These are phyloP conservation scores for Rhodomyrtus psidioides DNA, from an alignment of 441 rosid species.

Conservation along the genomic window DNA sequence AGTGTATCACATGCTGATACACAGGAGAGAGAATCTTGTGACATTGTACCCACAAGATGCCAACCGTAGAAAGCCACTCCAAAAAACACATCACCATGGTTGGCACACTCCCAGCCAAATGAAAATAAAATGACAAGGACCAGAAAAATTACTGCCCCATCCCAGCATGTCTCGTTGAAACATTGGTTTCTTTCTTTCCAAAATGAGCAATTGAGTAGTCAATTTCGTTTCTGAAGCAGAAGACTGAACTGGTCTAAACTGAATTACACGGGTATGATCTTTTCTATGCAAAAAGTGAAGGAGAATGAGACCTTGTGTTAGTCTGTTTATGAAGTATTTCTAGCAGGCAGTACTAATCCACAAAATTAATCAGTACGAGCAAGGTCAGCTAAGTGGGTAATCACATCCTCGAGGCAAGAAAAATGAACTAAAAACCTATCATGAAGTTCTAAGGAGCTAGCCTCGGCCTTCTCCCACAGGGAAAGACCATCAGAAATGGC, in stretches of 20 bases:
- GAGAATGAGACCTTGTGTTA: neutral
- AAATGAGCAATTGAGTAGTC: neutral
- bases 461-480: slow-evolving; percentile 41
- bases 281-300: neutral
- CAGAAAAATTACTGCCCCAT: neutral
- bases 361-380: slow-evolving; percentile 7
- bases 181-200: neutral
- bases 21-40: neutral
- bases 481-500: slow-evolving; percentile 50
- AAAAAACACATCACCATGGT: neutral
- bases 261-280: neutral
- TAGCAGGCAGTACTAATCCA: neutral
- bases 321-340: neutral
- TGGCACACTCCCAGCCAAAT: neutral
- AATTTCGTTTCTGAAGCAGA: neutral
- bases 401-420: slow-evolving; percentile 57
- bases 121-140: neutral
- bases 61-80: neutral
- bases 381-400: slow-evolving; percentile 45
- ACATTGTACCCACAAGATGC: neutral
- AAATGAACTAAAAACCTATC: slow-evolving; percentile 49
- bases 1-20: neutral
- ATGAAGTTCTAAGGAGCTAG: slow-evolving; percentile 36
- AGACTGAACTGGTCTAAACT: neutral
- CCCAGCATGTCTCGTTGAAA: neutral